Evolutionary conservation across 2,329 filamentous ascomycete species (phyloP).

Genomic region (Fusarium haematococcum): DNA sequence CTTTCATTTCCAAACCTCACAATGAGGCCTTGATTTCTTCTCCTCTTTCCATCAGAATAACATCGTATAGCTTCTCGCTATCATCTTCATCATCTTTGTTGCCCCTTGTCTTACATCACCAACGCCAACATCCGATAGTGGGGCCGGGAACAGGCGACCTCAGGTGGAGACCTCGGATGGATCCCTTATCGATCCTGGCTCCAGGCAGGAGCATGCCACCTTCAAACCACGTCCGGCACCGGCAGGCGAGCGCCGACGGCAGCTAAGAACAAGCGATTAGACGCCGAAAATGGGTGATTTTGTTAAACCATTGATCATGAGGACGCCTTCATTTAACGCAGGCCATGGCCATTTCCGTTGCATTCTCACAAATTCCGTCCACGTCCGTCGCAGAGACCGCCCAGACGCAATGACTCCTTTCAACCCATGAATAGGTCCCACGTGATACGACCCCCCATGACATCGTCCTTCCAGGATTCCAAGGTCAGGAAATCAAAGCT

Average conservation of each 20-base stretch:
- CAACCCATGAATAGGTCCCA: constrained; percentile 25
- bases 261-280: constrained; percentile 3
- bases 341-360: constrained; percentile 1
- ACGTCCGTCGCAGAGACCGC: constrained; percentile 7
- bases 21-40: neutral
- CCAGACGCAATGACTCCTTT: constrained; percentile 24
- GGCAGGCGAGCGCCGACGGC: constrained; percentile 28
- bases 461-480: constrained; percentile 16
- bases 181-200: constrained; percentile 36
- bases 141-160: constrained; percentile 46
- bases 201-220: constrained; percentile 42
- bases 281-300: constrained; percentile 32
- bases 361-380: neutral
- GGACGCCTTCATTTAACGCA: constrained; percentile 10
- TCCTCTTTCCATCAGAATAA: neutral
- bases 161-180: constrained; percentile 40
- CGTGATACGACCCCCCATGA: constrained; percentile 29
- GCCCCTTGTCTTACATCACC: constrained; percentile 34
- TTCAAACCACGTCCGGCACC: constrained; percentile 37
- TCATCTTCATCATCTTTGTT: neutral
- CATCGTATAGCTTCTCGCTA: constrained; percentile 26
- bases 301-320: constrained; percentile 32
- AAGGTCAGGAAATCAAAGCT: constrained; percentile 22
- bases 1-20: constrained; percentile 2
- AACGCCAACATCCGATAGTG: constrained; percentile 46